Percentiles rank a stretch among this genome's conserved stretches.
phyloP scores from a whole-genome alignment of 164 flowering plant species.

The Vitis rupestris region DNA sequence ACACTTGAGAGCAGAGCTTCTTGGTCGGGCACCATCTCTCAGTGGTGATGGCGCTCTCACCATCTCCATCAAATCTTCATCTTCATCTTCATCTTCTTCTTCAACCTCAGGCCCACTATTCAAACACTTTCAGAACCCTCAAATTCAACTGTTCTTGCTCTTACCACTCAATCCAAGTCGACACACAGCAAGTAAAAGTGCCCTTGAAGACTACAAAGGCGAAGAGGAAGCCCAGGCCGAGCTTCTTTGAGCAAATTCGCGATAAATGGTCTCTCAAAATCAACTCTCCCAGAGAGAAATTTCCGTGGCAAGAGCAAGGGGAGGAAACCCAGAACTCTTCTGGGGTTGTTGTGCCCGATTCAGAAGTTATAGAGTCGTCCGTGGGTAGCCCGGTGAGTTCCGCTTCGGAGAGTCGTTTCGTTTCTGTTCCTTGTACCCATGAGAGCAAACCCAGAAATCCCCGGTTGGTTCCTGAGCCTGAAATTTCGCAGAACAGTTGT shows the following conservation, averaged over 20 bases:
- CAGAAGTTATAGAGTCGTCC: background rate
- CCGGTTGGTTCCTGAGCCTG: conserved; percentile 19
- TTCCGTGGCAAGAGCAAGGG: conserved; percentile 70
- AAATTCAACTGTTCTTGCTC: conserved; percentile 23
- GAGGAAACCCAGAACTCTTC: conserved; percentile 9
- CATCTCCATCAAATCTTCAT: conserved; percentile 11
- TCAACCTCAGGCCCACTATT: conserved; percentile 16
- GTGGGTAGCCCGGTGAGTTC: conserved; percentile 20
- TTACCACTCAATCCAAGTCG: conserved; percentile 20
- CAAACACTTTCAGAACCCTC: conserved; percentile 15
- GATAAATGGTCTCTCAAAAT: conserved; percentile 66
- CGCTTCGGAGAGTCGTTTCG: conserved; percentile 12
- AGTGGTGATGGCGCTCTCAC: conserved; percentile 21
- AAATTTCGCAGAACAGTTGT: conserved; percentile 2
- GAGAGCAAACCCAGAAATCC: conserved; percentile 26
- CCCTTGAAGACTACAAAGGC: conserved; percentile 26
- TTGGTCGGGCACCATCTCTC: conserved; percentile 8
- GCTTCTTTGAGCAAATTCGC: conserved; percentile 61
- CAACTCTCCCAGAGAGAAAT: conserved; percentile 37
- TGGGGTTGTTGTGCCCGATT: conserved; percentile 2
- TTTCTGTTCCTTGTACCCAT: conserved; percentile 61
- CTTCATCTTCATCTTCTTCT: conserved; percentile 13
- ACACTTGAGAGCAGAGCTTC: conserved; percentile 7
- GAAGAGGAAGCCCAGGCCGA: conserved; percentile 73
- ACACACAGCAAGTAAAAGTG: conserved; percentile 15